Conservation (phyloP, 2,329 filamentous ascomycete genomes). For the Botryotinia globosa region DNA sequence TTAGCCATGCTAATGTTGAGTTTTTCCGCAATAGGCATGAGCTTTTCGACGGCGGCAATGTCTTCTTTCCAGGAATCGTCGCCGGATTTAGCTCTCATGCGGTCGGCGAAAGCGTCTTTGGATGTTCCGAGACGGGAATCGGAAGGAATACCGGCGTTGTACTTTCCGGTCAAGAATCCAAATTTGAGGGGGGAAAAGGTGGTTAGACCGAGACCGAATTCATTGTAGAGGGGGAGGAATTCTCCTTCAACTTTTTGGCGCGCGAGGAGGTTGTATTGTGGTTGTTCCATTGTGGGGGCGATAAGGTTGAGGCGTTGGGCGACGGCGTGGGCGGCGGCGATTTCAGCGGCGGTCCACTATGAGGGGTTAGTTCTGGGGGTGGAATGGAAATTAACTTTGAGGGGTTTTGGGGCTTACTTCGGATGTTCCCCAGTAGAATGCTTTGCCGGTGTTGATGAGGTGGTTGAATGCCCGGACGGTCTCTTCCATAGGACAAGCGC, state of each 20-base stretch:
- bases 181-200: conserved; percentile 59
- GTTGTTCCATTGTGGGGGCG: conserved; percentile 65
- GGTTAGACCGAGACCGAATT: conserved; percentile 59
- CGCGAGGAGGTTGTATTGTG: conserved; percentile 62
- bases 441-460: conserved; percentile 64
- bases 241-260: conserved; percentile 63
- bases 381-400: conserved; percentile 47
- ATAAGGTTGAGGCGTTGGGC: conserved; percentile 60
- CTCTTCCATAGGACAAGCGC: conserved; percentile 67
- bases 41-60: conserved; percentile 57
- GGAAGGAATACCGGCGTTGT: conserved; percentile 60
- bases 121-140: conserved; percentile 57
- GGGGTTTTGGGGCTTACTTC: conserved; percentile 63
- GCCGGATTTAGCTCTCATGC: conserved; percentile 43
- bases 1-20: conserved; percentile 53
- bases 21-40: conserved; percentile 61
- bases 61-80: conserved; percentile 53
- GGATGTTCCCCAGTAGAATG: conserved; percentile 69
- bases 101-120: conserved; percentile 49
- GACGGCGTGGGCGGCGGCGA: conserved; percentile 59
- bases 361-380: conserved; percentile 67
- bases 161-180: conserved; percentile 65
- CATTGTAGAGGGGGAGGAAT: conserved; percentile 57
- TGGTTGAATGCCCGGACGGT: conserved; percentile 69
- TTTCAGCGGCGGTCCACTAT: conserved; percentile 61